A percentile compares a stretch with the other conserved stretches of the same genome.
Evolutionary conservation across 345 rosid genomes (phyloP).

Genomic region (Syzygium aromaticum): DNA sequence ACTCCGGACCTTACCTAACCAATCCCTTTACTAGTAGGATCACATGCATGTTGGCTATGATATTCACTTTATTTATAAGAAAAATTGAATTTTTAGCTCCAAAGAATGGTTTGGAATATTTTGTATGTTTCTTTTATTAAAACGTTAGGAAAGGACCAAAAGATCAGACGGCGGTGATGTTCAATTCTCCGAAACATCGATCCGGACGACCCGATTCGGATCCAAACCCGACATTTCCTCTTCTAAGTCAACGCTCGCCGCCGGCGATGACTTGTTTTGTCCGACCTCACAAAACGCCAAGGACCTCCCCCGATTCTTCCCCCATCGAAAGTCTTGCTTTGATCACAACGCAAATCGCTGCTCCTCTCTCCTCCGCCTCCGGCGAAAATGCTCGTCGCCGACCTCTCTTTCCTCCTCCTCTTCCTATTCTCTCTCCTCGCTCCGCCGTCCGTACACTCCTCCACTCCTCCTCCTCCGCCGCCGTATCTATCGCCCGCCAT

Average conservation of each 20-base stretch:
- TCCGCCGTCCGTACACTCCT: background rate
- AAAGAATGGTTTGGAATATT: background rate
- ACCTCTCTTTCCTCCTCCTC: background rate
- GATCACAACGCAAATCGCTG: background rate
- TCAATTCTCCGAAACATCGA: background rate
- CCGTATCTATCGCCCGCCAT: slow-evolving; percentile 34
- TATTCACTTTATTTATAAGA: background rate
- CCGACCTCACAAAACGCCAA: background rate
- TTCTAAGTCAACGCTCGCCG: background rate
- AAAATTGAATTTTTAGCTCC: background rate
- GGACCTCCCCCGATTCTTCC: background rate
- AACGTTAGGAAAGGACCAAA: background rate
- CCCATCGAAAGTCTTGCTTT: background rate
- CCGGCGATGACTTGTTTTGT: background rate
- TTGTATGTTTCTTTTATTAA: background rate
- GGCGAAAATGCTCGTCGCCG: slow-evolving; percentile 11
- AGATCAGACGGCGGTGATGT: background rate
- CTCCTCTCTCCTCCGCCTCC: background rate
- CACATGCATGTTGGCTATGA: no score
- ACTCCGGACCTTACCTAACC: no score
- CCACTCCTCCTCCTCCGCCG: background rate
- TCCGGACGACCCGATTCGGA: background rate
- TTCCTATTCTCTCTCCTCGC: background rate
- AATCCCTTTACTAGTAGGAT: no score
- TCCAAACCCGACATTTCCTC: background rate